Evolutionary conservation across 108 stramenopile genomes (phyloP).

Genomic region (Pseudonitzschia delicatissima): DNA sequence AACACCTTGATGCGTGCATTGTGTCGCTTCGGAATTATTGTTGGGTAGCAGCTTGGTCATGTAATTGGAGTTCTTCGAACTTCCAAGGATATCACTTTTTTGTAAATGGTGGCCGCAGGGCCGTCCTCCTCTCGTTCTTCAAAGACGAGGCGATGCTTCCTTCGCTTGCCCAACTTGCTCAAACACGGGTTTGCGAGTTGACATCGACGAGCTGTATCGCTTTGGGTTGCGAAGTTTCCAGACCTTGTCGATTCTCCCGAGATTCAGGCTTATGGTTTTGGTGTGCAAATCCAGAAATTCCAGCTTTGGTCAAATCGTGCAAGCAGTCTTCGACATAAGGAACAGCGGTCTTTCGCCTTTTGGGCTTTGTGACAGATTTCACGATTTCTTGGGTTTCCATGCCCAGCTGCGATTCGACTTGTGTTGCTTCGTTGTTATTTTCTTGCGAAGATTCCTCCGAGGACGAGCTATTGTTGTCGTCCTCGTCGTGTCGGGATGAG

Average conservation of each 20-base stretch:
- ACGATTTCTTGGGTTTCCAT: conserved; percentile 27
- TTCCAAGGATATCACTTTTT: not conserved
- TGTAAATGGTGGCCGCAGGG: not conserved
- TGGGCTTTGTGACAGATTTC: not conserved
- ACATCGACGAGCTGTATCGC: conserved; percentile 26
- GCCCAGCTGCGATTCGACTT: conserved; percentile 22
- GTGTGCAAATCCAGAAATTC: conserved; percentile 47
- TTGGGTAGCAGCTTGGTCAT: conserved; percentile 50
- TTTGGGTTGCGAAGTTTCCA: conserved; percentile 51
- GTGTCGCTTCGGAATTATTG: conserved; percentile 10
- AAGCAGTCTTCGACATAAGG: conserved; percentile 35
- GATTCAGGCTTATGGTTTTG: conserved; percentile 20
- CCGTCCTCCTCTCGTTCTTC: not conserved
- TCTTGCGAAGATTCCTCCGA: conserved; percentile 11
- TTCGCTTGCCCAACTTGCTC: not conserved
- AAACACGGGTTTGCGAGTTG: not conserved
- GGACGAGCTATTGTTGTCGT: conserved; percentile 14
- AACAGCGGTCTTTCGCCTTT: conserved; percentile 20
- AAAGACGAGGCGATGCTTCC: not conserved
- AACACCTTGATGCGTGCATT: conserved; percentile 44
- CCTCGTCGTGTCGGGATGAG: conserved; percentile 10
- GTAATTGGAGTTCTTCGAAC: conserved; percentile 40
- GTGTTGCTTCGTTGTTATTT: conserved; percentile 5
- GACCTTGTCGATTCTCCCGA: conserved; percentile 39
- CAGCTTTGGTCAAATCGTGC: conserved; percentile 33